A percentile compares a stretch with the other conserved stretches of the same genome.
Evolutionary conservation across 768 basidiomycete genomes (phyloP).

Genomic region (Hypholoma sublateritium): DNA sequence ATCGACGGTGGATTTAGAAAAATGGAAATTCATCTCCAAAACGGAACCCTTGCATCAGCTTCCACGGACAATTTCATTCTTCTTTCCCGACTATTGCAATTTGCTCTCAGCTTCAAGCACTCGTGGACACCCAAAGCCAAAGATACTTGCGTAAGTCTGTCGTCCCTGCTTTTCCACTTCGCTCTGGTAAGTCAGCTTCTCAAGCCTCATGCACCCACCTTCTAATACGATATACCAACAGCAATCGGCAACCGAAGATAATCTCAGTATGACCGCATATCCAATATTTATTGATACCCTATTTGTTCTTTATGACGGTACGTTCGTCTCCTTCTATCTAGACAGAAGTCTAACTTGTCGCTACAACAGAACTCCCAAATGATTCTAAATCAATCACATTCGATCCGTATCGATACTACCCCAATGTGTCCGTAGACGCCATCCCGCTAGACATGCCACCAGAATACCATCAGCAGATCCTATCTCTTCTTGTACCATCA

Average conservation of each 20-base stretch:
- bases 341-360: background rate
- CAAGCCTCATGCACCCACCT: conserved; percentile 1
- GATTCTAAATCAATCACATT: conserved; percentile 53
- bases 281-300: conserved; percentile 73
- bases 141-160: conserved; percentile 43
- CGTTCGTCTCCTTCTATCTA: conserved; percentile 13
- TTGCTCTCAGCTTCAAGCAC: conserved; percentile 64
- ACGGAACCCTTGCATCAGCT: conserved; percentile 15
- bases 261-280: conserved; percentile 57
- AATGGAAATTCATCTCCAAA: conserved; percentile 35
- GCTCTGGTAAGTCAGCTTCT: conserved; percentile 43
- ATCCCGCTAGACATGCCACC: conserved; percentile 57
- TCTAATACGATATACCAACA: conserved; percentile 23
- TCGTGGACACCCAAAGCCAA: conserved; percentile 54
- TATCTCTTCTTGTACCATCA: conserved; percentile 55
- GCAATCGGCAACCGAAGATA: conserved; percentile 54
- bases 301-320: conserved; percentile 74
- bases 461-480: conserved; percentile 57
- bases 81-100: conserved; percentile 68
- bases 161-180: conserved; percentile 45
- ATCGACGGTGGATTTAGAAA: conserved; percentile 46
- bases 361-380: conserved; percentile 53
- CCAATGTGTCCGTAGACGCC: conserved; percentile 45
- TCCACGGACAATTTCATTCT: conserved; percentile 48
- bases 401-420: conserved; percentile 70